These are phyloP conservation scores for Colletotrichum sp. DNA, from an alignment of 2,329 filamentous ascomycete species.

Conservation along the genomic window DNA sequence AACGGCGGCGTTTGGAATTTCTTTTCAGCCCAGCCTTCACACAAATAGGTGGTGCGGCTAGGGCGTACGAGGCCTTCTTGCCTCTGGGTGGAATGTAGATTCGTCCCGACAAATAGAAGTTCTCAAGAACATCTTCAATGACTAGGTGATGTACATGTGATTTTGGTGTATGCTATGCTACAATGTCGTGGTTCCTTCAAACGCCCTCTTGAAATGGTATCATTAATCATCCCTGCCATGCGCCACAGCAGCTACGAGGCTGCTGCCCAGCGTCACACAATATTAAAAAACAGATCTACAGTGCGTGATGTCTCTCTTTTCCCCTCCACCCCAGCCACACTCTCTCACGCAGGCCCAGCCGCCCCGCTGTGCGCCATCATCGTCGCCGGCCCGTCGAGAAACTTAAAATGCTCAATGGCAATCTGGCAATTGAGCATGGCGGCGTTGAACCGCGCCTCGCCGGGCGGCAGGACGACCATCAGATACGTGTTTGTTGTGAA, in stretches of 20 bases:
- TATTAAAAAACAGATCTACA: not conserved
- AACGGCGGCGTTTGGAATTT: slow-evolving; percentile 19
- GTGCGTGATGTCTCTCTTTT: not conserved
- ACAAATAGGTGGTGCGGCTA: not conserved
- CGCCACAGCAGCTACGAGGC: not conserved
- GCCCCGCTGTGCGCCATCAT: slow-evolving; percentile 20
- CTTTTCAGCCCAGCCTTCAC: not conserved
- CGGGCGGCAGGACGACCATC: slow-evolving; percentile 87
- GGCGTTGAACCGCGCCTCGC: slow-evolving; percentile 89
- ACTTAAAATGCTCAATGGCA: slow-evolving; percentile 81
- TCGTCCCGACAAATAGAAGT: slow-evolving; percentile 9
- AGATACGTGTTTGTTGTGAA: slow-evolving; percentile 98
- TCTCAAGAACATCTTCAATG: not conserved
- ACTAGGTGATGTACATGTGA: not conserved
- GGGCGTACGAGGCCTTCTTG: not conserved
- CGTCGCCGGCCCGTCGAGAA: slow-evolving; percentile 57
- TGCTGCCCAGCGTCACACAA: not conserved
- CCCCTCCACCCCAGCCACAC: not conserved
- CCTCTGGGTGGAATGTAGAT: slow-evolving; percentile 19
- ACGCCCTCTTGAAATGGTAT: slow-evolving; percentile 19
- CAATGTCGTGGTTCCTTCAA: not conserved
- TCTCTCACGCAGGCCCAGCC: not conserved
- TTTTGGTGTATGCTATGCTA: not conserved
- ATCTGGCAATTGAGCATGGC: slow-evolving; percentile 90
- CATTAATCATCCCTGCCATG: slow-evolving; percentile 21